phyloP scores from a whole-genome alignment of 2,329 filamentous ascomycete species.

The Epichloe aotearoae region DNA sequence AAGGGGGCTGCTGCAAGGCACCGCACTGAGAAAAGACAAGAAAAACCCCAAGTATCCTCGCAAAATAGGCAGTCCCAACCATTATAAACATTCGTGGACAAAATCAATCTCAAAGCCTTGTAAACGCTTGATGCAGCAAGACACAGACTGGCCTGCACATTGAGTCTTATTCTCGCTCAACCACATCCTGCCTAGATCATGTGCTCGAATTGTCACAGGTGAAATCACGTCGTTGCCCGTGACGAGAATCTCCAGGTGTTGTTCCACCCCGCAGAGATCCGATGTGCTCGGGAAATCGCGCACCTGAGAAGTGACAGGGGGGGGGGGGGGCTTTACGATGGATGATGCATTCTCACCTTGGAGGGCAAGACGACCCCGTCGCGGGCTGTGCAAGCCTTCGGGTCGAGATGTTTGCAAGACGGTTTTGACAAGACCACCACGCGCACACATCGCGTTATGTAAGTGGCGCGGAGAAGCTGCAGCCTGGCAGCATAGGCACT shows the following conservation, averaged over 20 bases:
- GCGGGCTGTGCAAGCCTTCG: not conserved
- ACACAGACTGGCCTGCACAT: not conserved
- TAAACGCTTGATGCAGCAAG: not conserved
- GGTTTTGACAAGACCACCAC: not conserved
- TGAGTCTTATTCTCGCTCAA: not conserved
- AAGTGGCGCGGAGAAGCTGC: not conserved
- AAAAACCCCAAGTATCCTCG: no score
- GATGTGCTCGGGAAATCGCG: not conserved
- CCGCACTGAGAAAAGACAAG: not conserved
- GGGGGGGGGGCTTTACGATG: not conserved
- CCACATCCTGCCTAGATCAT: not conserved
- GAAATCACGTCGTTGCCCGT: not conserved
- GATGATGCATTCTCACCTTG: not conserved
- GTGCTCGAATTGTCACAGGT: not conserved
- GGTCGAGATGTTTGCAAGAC: not conserved
- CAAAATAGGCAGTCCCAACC: not conserved
- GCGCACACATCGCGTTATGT: not conserved
- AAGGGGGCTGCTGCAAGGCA: conserved; percentile 2
- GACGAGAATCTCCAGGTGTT: not conserved
- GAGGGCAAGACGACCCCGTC: not conserved
- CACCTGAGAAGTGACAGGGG: not conserved
- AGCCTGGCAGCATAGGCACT: not conserved
- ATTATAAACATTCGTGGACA: no score
- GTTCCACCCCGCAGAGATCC: not conserved
- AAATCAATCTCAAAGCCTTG: not conserved